A percentile compares a stretch with the other conserved stretches of the same genome.
These are phyloP conservation scores for Citrullus amarus DNA, from an alignment of 306 rosid species.

Conservation along the genomic window DNA sequence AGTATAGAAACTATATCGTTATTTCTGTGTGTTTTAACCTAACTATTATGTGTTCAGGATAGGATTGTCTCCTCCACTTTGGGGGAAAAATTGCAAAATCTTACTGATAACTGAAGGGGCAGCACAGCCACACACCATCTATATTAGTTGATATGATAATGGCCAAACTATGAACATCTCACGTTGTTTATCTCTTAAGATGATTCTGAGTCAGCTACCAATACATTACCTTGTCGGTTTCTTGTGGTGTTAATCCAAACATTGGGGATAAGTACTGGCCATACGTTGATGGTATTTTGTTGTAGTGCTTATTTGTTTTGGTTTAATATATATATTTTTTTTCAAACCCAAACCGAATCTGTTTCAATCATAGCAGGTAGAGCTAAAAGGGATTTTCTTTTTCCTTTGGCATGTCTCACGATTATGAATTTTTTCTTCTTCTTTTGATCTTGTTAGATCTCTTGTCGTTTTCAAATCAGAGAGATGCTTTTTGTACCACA, in stretches of 20 bases:
- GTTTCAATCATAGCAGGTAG: not conserved
- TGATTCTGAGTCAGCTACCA: constrained; percentile 11
- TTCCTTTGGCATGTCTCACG: not conserved
- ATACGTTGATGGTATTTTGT: not conserved
- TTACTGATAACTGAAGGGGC: not conserved
- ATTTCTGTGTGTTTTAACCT: no score
- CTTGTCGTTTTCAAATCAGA: not conserved
- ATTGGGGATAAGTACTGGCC: not conserved
- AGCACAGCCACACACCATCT: not conserved
- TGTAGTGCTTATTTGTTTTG: not conserved
- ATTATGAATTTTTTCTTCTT: not conserved
- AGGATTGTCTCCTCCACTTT: not conserved
- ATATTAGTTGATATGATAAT: not conserved
- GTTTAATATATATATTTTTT: not conserved
- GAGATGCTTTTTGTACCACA: not conserved
- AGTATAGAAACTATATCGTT: no score
- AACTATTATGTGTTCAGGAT: not conserved
- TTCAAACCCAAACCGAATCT: not conserved
- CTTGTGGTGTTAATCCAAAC: constrained; percentile 4
- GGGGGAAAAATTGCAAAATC: not conserved
- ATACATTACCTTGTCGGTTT: not conserved
- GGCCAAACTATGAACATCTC: not conserved
- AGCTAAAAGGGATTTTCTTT: not conserved
- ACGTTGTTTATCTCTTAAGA: not conserved
- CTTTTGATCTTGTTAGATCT: not conserved